These are phyloP conservation scores for Blastobotrys elegans DNA, from an alignment of 1,139 yeast species.

Conservation along the genomic window DNA sequence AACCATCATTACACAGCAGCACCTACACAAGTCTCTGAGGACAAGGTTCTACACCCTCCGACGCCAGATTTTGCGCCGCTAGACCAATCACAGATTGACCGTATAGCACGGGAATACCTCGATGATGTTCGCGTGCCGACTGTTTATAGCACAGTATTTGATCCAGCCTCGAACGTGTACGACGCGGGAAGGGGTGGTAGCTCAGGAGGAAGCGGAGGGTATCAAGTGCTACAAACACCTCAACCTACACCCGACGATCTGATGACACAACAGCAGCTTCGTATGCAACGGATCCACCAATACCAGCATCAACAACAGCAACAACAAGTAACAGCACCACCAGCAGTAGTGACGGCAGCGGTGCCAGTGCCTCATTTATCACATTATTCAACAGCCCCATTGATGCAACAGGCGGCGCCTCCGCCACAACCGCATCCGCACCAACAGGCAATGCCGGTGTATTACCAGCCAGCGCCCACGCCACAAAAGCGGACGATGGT, in stretches of 20 bases:
- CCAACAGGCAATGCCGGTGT: conserved; percentile 6
- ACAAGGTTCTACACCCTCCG: conserved; percentile 9
- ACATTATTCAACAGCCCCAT: neutral
- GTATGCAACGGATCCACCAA: neutral
- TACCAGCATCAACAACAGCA: conserved; percentile 1
- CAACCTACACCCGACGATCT: conserved; percentile 8
- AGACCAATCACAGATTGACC: conserved; percentile 8
- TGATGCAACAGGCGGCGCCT: conserved; percentile 4
- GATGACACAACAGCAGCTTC: conserved; percentile 1
- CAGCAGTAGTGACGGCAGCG: conserved; percentile 4
- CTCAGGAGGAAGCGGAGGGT: neutral
- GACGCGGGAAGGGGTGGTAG: no score
- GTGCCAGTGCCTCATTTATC: conserved; percentile 1
- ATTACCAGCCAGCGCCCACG: neutral
- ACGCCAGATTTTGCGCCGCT: conserved; percentile 10
- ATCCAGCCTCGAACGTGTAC: neutral
- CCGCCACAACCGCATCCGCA: conserved; percentile 10
- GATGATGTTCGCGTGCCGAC: conserved; percentile 6
- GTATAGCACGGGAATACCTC: conserved; percentile 9
- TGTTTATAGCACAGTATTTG: conserved; percentile 1
- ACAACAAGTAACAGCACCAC: neutral
- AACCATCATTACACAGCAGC: neutral
- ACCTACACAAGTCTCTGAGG: conserved; percentile 1
- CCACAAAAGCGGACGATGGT: neutral
- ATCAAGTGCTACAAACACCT: conserved; percentile 8